A percentile compares a stretch with the other conserved stretches of the same genome.
These are phyloP conservation scores for Linanthus parryae DNA, from an alignment of 148 eudicot species.

Conservation along the genomic window DNA sequence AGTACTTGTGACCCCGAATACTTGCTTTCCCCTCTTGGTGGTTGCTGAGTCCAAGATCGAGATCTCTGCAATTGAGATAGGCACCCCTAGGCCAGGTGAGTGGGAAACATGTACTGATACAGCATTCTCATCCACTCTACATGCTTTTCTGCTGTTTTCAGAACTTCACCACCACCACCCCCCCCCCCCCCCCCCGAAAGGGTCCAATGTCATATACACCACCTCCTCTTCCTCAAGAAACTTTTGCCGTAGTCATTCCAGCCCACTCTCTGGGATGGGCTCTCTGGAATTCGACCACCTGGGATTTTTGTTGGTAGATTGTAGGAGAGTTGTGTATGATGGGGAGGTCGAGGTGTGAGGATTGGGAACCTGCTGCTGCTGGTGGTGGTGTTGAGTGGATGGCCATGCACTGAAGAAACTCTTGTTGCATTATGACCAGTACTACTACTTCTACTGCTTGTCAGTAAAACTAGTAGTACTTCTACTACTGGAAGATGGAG, in stretches of 20 bases:
- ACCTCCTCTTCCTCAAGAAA: slow-evolving; percentile 18
- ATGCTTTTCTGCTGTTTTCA: slow-evolving; percentile 2
- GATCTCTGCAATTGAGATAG: slow-evolving; percentile 25
- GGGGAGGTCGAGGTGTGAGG: too few species aligned
- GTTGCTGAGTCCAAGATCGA: too few species aligned
- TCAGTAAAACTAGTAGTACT: too few species aligned
- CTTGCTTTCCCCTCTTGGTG: slow-evolving; percentile 11
- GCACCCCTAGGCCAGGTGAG: slow-evolving; percentile 25
- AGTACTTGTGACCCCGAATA: slow-evolving; percentile 27
- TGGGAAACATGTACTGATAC: slow-evolving; percentile 18
- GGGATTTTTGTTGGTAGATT: too few species aligned
- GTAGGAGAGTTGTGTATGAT: too few species aligned
- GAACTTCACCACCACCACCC: slow-evolving; percentile 19
- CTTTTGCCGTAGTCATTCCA: slow-evolving; percentile 21
- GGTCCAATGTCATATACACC: slow-evolving; percentile 24
- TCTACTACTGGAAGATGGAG: too few species aligned
- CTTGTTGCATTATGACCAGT: too few species aligned
- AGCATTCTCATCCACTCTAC: slow-evolving; percentile 13
- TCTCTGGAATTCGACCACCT: too few species aligned
- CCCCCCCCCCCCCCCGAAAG: slow-evolving; percentile 44
- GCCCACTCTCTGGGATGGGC: slow-evolving; percentile 29
- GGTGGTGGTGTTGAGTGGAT: too few species aligned
- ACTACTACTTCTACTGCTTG: too few species aligned
- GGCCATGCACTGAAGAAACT: too few species aligned
- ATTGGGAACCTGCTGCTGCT: too few species aligned